These are phyloP conservation scores for Piedraia hortae DNA, from an alignment of 2,329 filamentous ascomycete species.

Conservation along the genomic window DNA sequence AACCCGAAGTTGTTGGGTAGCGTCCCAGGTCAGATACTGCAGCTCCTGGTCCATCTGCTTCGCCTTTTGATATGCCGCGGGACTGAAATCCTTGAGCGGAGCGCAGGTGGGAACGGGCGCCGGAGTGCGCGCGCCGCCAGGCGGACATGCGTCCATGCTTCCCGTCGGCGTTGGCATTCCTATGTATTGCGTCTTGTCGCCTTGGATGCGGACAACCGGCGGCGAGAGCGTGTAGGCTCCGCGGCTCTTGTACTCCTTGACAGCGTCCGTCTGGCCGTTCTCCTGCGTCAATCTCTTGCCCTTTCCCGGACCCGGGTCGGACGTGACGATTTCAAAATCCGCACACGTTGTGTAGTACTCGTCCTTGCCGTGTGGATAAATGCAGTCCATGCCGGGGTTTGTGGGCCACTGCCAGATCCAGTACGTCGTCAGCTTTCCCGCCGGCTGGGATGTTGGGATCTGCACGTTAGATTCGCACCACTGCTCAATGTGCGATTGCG, in stretches of 20 bases:
- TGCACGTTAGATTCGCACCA: conserved; percentile 61
- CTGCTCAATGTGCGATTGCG: conserved; percentile 23
- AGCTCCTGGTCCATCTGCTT: too few species aligned
- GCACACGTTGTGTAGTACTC: conserved; percentile 33
- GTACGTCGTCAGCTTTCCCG: conserved; percentile 51
- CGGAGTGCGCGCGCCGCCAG: too few species aligned
- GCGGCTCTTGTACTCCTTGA: conserved; percentile 15
- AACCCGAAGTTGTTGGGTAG: too few species aligned
- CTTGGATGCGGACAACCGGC: conserved; percentile 4
- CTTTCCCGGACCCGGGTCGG: too few species aligned
- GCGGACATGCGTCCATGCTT: too few species aligned
- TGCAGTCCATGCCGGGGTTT: conserved; percentile 16
- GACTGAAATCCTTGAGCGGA: too few species aligned
- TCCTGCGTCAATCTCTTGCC: conserved; percentile 17
- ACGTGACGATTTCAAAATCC: conserved; percentile 23
- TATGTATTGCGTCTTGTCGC: too few species aligned
- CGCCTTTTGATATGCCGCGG: too few species aligned
- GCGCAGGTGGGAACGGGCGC: too few species aligned
- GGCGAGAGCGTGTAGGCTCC: conserved; percentile 14
- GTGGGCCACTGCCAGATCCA: conserved; percentile 94
- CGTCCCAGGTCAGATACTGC: too few species aligned
- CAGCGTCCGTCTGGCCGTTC: conserved; percentile 16
- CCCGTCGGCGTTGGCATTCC: too few species aligned
- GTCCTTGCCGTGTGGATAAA: conserved; percentile 20
- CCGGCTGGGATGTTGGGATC: conserved; percentile 37